These are phyloP conservation scores for Bacidia rubella DNA, from an alignment of 495 filamentous ascomycete species.

Conservation along the genomic window DNA sequence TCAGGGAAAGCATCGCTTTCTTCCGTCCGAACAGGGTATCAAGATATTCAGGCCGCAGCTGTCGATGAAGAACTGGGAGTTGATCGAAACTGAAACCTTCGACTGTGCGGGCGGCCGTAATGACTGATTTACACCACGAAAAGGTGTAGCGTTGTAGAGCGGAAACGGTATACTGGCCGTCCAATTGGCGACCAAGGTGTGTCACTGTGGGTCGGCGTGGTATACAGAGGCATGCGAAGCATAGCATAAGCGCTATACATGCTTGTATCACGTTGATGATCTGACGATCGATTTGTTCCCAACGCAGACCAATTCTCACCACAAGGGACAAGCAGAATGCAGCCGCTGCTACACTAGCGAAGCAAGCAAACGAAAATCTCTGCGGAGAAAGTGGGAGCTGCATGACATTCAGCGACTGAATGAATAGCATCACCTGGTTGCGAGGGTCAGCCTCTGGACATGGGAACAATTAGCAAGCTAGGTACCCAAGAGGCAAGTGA, in stretches of 20 bases:
- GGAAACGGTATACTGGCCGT: not conserved
- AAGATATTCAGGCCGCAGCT: not conserved
- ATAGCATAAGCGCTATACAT: conserved; percentile 22
- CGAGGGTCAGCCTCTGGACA: too few relatives aligned
- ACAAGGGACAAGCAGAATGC: too few relatives aligned
- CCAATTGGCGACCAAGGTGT: not conserved
- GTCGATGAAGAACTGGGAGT: not conserved
- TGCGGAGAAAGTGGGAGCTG: too few relatives aligned
- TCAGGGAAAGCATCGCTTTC: not conserved
- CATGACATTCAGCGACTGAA: too few relatives aligned
- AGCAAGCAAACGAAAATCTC: too few relatives aligned
- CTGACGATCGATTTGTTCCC: too few relatives aligned
- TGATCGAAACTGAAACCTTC: conserved; percentile 28
- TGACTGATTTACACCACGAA: conserved; percentile 41
- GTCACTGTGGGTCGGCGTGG: not conserved
- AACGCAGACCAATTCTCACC: too few relatives aligned
- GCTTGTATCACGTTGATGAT: too few relatives aligned
- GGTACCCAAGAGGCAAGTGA: too few relatives aligned
- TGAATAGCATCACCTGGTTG: too few relatives aligned
- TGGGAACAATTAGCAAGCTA: too few relatives aligned
- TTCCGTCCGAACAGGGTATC: not conserved
- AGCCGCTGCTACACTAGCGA: too few relatives aligned
- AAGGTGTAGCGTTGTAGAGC: conserved; percentile 43
- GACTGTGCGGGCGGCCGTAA: conserved; percentile 39
- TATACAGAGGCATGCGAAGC: not conserved